These are phyloP conservation scores for Pseudonitzschia pungens DNA, from an alignment of 108 stramenopile genomes.

Conservation along the genomic window DNA sequence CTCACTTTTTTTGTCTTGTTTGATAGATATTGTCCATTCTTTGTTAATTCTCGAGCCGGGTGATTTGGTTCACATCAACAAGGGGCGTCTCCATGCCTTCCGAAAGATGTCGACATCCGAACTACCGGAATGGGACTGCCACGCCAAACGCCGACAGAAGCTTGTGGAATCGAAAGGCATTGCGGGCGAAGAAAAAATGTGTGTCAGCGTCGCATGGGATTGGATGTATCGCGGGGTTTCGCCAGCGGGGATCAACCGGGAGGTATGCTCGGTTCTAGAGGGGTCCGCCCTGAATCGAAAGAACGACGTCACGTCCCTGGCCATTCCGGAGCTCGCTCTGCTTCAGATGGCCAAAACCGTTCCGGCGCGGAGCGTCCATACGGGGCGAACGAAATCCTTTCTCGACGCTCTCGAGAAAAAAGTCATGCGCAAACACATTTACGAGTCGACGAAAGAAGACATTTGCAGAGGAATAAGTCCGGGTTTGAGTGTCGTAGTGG, in stretches of 20 bases:
- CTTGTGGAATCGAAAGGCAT: constrained; percentile 27
- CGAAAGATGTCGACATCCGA: constrained; percentile 61
- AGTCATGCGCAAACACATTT: neutral
- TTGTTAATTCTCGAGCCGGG: constrained; percentile 86
- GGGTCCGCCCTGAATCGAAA: constrained; percentile 59
- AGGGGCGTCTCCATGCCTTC: constrained; percentile 89
- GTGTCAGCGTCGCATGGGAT: constrained; percentile 88
- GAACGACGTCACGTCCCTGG: constrained; percentile 56
- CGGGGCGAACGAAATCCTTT: neutral
- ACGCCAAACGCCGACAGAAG: constrained; percentile 43
- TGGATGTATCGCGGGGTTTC: constrained; percentile 84
- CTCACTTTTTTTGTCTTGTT: neutral
- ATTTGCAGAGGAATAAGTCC: constrained; percentile 35
- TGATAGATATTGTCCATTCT: constrained; percentile 78
- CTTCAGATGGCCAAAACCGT: constrained; percentile 52
- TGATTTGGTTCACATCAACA: constrained; percentile 86
- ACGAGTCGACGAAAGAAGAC: constrained; percentile 10
- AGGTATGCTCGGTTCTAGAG: constrained; percentile 59
- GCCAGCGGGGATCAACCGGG: constrained; percentile 67
- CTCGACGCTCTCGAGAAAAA: constrained; percentile 1
- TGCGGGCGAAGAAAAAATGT: constrained; percentile 44
- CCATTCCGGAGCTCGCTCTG: constrained; percentile 71
- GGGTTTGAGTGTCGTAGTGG: constrained; percentile 26
- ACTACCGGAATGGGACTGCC: constrained; percentile 65
- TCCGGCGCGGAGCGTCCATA: neutral